These are phyloP conservation scores for Candida parachauliodes DNA, from an alignment of 805 yeast genomes.

Conservation along the genomic window DNA sequence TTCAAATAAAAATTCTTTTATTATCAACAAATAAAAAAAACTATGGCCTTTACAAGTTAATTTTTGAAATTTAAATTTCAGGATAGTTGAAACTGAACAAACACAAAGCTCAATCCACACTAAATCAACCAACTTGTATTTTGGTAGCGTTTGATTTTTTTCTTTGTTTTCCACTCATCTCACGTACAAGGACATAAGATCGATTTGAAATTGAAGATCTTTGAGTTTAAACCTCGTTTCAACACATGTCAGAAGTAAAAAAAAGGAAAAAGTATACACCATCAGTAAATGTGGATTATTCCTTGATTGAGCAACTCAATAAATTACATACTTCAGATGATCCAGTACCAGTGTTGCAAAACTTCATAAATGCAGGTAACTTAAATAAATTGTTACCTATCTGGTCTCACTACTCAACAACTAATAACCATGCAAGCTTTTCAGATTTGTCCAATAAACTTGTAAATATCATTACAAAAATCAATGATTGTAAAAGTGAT, in stretches of 20 bases:
- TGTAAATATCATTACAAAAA: constrained; percentile 21
- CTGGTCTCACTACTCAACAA: constrained; percentile 42
- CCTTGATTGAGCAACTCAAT: constrained; percentile 11
- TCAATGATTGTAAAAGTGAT: constrained; percentile 10
- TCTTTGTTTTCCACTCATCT: too few species aligned
- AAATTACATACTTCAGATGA: constrained; percentile 3
- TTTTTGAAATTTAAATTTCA: too few species aligned
- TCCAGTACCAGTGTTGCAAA: constrained; percentile 12
- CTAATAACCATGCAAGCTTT: constrained; percentile 51
- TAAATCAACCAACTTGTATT: too few species aligned
- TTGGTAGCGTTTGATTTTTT: too few species aligned
- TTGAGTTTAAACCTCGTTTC: background rate
- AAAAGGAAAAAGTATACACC: constrained; percentile 7
- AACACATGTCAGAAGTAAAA: constrained; percentile 9
- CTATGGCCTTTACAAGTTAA: too few species aligned
- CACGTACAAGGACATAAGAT: too few species aligned
- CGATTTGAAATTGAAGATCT: too few species aligned
- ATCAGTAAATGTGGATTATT: constrained; percentile 14
- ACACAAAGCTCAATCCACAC: too few species aligned
- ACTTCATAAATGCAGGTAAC: constrained; percentile 25
- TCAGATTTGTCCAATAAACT: constrained; percentile 42
- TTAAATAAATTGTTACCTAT: constrained; percentile 32
- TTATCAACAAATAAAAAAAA: too few species aligned
- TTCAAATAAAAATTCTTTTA: too few species aligned
- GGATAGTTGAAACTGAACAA: too few species aligned